A percentile compares a stretch with the other conserved stretches of the same genome.
phyloP scores from a whole-genome alignment of 192 early-diverging fungal genomes.

The Podochytrium sp. region DNA sequence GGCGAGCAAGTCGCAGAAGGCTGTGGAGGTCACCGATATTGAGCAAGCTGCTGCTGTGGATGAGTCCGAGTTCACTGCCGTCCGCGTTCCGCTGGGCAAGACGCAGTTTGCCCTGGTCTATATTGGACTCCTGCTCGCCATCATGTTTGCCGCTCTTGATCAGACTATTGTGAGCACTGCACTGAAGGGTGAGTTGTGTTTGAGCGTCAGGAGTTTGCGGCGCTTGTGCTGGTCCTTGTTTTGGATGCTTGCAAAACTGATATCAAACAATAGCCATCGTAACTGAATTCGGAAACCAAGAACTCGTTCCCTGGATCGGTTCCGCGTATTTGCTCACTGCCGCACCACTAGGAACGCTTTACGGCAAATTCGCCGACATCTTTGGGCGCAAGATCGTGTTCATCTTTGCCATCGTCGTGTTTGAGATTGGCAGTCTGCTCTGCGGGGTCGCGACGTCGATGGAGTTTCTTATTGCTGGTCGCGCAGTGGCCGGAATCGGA shows the following conservation, averaged over 20 bases:
- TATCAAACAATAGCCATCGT: too few species aligned
- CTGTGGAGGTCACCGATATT: background rate
- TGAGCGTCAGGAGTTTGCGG: background rate
- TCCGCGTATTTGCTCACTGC: slow-evolving; percentile 71
- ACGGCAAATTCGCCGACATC: slow-evolving; percentile 77
- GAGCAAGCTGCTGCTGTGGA: background rate
- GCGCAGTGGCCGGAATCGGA: slow-evolving; percentile 72
- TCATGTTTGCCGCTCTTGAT: slow-evolving; percentile 30
- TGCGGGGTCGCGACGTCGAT: slow-evolving; percentile 44
- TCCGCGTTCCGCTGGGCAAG: slow-evolving; percentile 20
- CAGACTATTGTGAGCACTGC: slow-evolving; percentile 37
- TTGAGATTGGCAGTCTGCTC: slow-evolving; percentile 75
- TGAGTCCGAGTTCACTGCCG: background rate
- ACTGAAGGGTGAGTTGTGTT: slow-evolving; percentile 9
- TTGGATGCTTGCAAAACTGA: slow-evolving; percentile 18
- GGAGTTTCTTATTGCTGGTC: slow-evolving; percentile 64
- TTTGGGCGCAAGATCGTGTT: slow-evolving; percentile 53
- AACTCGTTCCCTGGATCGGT: slow-evolving; percentile 79
- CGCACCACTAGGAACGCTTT: slow-evolving; percentile 62
- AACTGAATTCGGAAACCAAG: slow-evolving; percentile 66
- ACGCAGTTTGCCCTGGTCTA: slow-evolving; percentile 28
- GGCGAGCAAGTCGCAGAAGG: background rate
- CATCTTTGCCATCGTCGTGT: slow-evolving; percentile 69
- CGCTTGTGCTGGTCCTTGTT: background rate
- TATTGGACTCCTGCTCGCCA: slow-evolving; percentile 20